Percentiles rank a stretch among this genome's conserved stretches.
Conservation (phyloP, 306 rosid genomes). For the Cucurbita argyrosperma region DNA sequence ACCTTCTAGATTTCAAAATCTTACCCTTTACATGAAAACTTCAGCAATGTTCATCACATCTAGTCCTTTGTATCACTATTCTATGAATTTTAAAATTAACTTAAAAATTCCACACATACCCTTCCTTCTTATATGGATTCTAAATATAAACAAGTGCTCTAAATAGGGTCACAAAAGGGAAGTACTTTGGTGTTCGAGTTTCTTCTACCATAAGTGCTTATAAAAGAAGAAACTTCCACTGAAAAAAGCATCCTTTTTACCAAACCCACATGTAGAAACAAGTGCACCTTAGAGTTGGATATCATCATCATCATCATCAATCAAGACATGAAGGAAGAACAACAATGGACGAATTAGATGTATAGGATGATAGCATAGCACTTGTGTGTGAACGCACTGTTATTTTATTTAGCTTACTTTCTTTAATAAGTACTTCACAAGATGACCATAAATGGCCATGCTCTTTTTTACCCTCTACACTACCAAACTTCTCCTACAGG, state of each 20-base stretch:
- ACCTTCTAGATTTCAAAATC: too few species aligned
- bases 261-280: background rate
- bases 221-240: background rate
- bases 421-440: background rate
- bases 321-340: background rate
- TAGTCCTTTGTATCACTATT: too few species aligned
- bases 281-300: background rate
- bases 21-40: too few species aligned
- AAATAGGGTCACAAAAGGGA: background rate
- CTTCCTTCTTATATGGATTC: too few species aligned
- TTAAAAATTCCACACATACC: too few species aligned
- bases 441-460: background rate
- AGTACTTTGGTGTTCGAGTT: background rate
- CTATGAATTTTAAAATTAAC: too few species aligned
- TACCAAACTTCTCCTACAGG: background rate
- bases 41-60: too few species aligned
- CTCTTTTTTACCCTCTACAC: background rate
- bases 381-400: background rate
- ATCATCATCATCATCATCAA: background rate
- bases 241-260: background rate
- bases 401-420: background rate
- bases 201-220: background rate
- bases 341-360: background rate
- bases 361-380: background rate
- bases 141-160: background rate